phyloP scores from a whole-genome alignment of 2,329 filamentous ascomycete species.

The Lasiodiplodia theobromae region DNA sequence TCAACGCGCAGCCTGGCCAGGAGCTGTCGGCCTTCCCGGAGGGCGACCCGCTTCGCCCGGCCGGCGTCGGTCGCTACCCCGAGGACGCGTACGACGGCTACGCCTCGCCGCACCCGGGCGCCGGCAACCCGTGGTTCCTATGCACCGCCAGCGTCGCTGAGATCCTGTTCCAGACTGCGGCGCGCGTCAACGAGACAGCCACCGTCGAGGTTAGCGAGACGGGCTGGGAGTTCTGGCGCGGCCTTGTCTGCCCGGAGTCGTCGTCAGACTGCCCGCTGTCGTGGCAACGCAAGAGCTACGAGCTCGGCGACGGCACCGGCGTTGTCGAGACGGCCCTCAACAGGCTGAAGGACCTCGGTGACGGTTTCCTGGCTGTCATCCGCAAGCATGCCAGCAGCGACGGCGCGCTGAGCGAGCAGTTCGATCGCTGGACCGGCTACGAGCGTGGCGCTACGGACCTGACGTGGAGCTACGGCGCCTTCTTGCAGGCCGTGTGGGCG shows the following conservation, averaged over 20 bases:
- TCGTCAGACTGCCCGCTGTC: conserved; percentile 23
- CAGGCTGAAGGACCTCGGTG: conserved; percentile 44
- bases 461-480: conserved; percentile 56
- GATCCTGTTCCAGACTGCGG: conserved; percentile 47
- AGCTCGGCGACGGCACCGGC: conserved; percentile 34
- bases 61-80: conserved; percentile 52
- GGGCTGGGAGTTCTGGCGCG: conserved; percentile 47
- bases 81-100: conserved; percentile 53
- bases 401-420: conserved; percentile 54
- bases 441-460: conserved; percentile 51
- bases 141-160: conserved; percentile 52
- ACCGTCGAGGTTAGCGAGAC: conserved; percentile 42
- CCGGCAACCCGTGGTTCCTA: conserved; percentile 53
- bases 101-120: conserved; percentile 36
- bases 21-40: conserved; percentile 31
- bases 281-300: conserved; percentile 34
- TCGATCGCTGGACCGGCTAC: conserved; percentile 49
- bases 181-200: conserved; percentile 38
- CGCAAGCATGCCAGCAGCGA: conserved; percentile 47
- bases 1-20: conserved; percentile 42
- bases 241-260: conserved; percentile 37
- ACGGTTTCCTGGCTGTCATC: conserved; percentile 52
- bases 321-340: conserved; percentile 38
- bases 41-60: conserved; percentile 70
- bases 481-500: conserved; percentile 49